Conservation (phyloP, 192 early-diverging fungal species). For the Coemansia sp. region DNA sequence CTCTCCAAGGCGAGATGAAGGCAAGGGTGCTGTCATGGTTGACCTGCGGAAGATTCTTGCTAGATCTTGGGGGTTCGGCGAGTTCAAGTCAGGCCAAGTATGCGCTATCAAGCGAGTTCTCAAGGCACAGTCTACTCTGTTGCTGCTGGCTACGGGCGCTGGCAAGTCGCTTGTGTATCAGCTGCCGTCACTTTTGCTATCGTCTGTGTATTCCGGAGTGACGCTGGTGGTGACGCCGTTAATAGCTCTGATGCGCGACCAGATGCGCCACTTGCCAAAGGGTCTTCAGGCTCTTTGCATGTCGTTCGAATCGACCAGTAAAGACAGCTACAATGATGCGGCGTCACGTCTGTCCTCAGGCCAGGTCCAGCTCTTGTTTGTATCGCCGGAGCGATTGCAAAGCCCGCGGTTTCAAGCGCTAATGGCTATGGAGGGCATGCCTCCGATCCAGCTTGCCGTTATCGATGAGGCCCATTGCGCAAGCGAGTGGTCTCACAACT, state of each 20-base stretch:
- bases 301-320: constrained; percentile 46
- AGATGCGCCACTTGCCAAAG: constrained; percentile 64
- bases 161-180: constrained; percentile 83
- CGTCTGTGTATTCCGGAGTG: constrained; percentile 30
- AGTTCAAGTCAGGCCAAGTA: constrained; percentile 49
- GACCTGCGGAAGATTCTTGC: constrained; percentile 51
- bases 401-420: constrained; percentile 60
- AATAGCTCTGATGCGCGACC: constrained; percentile 84
- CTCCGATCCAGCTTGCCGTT: constrained; percentile 60
- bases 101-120: constrained; percentile 54
- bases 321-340: constrained; percentile 11
- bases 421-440: constrained; percentile 51
- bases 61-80: constrained; percentile 49
- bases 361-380: constrained; percentile 66
- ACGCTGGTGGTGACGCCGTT: constrained; percentile 79
- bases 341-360: constrained; percentile 47
- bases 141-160: constrained; percentile 59
- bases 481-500: constrained; percentile 85
- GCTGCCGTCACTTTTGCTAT: constrained; percentile 66
- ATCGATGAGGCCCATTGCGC: constrained; percentile 85
- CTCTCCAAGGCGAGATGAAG: neutral
- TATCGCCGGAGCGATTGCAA: constrained; percentile 70
- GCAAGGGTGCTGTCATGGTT: constrained; percentile 3
- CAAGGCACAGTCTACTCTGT: constrained; percentile 45
- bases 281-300: constrained; percentile 62